A percentile compares a stretch with the other conserved stretches of the same genome.
phyloP scores from a whole-genome alignment of 2,329 filamentous ascomycete species.

The Coccinonectria pachysandricola region DNA sequence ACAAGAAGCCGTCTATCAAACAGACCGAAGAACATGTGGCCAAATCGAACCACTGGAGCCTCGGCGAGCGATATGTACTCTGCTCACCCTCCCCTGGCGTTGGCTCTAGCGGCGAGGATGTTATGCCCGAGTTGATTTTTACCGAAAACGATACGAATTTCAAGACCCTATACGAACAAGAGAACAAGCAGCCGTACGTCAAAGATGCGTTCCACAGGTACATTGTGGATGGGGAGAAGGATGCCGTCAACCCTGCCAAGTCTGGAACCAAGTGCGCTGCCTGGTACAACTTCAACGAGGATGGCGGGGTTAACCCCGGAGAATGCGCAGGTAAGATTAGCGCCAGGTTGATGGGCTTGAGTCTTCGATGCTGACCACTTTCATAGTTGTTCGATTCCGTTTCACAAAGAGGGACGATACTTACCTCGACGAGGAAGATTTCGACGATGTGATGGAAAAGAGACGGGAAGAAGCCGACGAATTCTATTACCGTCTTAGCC shows the following conservation, averaged over 20 bases:
- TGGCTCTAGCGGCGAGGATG: slow-evolving; percentile 67
- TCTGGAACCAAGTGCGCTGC: slow-evolving; percentile 82
- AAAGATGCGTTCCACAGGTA: slow-evolving; percentile 92
- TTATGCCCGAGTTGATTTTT: slow-evolving; percentile 77
- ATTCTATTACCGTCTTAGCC: slow-evolving; percentile 89
- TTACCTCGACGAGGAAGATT: slow-evolving; percentile 84
- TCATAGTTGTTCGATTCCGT: slow-evolving; percentile 74
- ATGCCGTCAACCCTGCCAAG: slow-evolving; percentile 68
- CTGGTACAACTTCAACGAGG: slow-evolving; percentile 88
- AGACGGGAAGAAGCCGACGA: slow-evolving; percentile 87
- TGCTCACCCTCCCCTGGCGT: slow-evolving; percentile 85
- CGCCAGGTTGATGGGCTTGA: slow-evolving; percentile 25
- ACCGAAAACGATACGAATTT: slow-evolving; percentile 95
- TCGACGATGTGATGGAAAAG: slow-evolving; percentile 83
- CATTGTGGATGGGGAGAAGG: slow-evolving; percentile 73
- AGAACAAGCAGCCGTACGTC: slow-evolving; percentile 76
- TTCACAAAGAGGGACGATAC: slow-evolving; percentile 65
- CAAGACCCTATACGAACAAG: slow-evolving; percentile 61
- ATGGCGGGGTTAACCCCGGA: slow-evolving; percentile 74
- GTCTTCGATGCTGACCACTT: slow-evolving; percentile 1
- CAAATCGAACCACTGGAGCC: slow-evolving; percentile 65
- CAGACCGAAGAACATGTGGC: slow-evolving; percentile 56
- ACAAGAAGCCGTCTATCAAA: slow-evolving; percentile 71
- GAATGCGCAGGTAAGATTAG: slow-evolving; percentile 67
- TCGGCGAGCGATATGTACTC: slow-evolving; percentile 76